phyloP scores from a whole-genome alignment of 2,329 filamentous ascomycete species.

The Sporothrix dimorphospora region DNA sequence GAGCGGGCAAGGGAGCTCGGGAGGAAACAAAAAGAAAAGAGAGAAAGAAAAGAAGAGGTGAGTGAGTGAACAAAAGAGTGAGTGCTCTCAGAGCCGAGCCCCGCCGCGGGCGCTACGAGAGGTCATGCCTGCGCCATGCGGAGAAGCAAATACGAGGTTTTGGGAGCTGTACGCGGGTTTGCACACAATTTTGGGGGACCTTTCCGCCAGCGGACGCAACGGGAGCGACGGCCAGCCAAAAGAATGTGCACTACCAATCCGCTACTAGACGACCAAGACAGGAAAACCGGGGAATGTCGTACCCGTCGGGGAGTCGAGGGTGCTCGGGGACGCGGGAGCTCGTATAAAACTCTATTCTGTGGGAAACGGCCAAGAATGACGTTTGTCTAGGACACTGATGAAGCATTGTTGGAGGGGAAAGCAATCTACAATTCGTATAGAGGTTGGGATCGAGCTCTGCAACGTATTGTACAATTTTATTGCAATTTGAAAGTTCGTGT shows the following conservation, averaged over 20 bases:
- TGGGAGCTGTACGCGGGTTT: background rate
- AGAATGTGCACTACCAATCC: too few species aligned
- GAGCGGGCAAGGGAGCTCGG: too few species aligned
- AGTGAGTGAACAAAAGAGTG: background rate
- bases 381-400: background rate
- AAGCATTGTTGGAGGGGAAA: background rate
- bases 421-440: background rate
- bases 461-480: background rate
- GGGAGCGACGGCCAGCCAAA: background rate
- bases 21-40: background rate
- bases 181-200: background rate
- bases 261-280: background rate
- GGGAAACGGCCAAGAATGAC: background rate
- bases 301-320: background rate
- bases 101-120: slow-evolving; percentile 10
- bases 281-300: background rate
- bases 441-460: background rate
- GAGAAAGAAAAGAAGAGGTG: background rate
- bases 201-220: background rate
- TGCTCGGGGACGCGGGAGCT: background rate
- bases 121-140: slow-evolving; percentile 14
- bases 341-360: background rate
- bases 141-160: slow-evolving; percentile 18
- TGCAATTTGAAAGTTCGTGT: background rate
- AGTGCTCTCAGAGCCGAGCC: background rate